Base-by-base conservation (phyloP, 495 filamentous ascomycete species). In the Darksidea phi region DNA sequence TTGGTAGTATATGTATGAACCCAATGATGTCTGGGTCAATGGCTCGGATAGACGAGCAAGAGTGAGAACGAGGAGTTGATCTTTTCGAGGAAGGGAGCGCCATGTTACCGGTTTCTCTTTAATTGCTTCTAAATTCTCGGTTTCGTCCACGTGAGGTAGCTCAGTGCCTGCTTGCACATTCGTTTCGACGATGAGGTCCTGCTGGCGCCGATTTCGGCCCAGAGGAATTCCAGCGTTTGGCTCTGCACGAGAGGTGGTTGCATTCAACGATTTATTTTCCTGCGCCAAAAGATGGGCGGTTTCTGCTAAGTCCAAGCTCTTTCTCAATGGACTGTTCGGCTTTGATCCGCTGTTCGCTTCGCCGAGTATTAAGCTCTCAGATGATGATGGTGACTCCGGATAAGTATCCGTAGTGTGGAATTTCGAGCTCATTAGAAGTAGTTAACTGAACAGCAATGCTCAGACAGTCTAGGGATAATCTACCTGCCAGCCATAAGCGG, bases 31-130 rank as follows among this genome's bases (percentile, higher is more conserved):
- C 69, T 91, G 87, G 0, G 88, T 84, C 13, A 94, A 76, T 2
- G 89, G 89, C 67, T 94, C 89, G 20, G 88, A 89, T 28, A 94
- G 75, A 28, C 90, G 80, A 8, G 89, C 83, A 38, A 91, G 74
- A 0, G 87, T 88, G 50, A 95, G 76, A 58, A 94, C 83, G 4
- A 85, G 73, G 55, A 95, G 77, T 70, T 95, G 90, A 58, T 82
- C 77, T 66, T 91, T 93, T 52, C 81, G 77, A 1, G 90, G 90
- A 0, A 95, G 75, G 48, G 72, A 67, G 12, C 52, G 56, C 75
- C 75, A 77, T 57, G 75, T 70, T n/a, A 76, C 71, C 1, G 54
- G 66, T 13, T 67, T 52, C 17, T 63, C 59, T 48, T 73, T 73
- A 11, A 18, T 26, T 4, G 49, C 47, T 50, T 51, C 46, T 8